phyloP scores from a whole-genome alignment of 345 rosid species.

The Melastoma malabathricum region DNA sequence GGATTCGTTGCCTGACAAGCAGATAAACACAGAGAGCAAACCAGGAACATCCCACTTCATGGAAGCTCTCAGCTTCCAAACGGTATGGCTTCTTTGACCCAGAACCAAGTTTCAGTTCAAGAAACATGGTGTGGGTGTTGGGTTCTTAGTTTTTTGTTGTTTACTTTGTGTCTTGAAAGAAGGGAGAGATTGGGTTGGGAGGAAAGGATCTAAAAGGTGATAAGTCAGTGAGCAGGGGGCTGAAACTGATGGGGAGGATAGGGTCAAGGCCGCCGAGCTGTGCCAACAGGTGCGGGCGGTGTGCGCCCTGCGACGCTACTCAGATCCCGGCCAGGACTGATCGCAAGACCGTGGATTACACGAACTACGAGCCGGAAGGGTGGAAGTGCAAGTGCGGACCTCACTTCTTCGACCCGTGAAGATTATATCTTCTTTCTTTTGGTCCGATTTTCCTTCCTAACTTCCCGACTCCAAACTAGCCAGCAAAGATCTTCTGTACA shows the following conservation, averaged over 20 bases:
- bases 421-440: no score
- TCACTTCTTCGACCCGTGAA: conserved; percentile 17
- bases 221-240: conserved; percentile 1
- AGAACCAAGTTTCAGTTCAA: no score
- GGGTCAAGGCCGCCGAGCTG: conserved; percentile 25
- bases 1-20: no score
- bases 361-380: conserved; percentile 30
- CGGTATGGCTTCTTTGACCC: no score
- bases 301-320: conserved; percentile 20
- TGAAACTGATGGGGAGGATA: conserved; percentile 8
- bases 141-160: no score
- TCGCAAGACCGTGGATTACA: conserved; percentile 3
- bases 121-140: no score
- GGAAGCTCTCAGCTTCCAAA: no score
- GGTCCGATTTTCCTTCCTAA: background rate
- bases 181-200: background rate
- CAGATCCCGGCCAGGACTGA: conserved; percentile 17
- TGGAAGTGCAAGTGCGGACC: conserved; percentile 33
- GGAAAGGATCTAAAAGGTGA: background rate
- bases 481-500: background rate
- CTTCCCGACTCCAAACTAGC: no score
- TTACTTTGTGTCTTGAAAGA: no score
- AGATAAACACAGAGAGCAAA: no score
- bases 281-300: conserved; percentile 11
- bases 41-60: no score